Evolutionary conservation across 192 early-diverging fungal genomes (phyloP), one percentile per base, ranked within the genome.

Genomic region (Coemansia sp.): DNA sequence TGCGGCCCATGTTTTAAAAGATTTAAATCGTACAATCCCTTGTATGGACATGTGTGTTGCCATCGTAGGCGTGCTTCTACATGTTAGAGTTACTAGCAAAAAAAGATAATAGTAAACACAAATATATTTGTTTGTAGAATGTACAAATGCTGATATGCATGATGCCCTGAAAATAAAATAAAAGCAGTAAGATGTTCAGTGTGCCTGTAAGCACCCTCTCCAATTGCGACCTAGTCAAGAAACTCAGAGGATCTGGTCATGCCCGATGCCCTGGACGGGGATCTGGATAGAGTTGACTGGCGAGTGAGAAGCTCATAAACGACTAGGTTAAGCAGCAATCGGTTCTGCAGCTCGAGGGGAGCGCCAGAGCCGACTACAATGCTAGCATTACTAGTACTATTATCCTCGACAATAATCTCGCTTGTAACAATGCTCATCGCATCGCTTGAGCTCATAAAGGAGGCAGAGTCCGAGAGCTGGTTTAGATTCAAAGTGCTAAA

Each of bases 301-400:
- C 57, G 75, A 17, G 75, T 51, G 23, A 82, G 69, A 62, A 82
- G 69, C 66, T 82, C 80, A 39, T 82, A 82, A 27, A 82, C 68
- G 32, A 76, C 62, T 4, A 82, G 51, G 42, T 58, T 82, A n/a
- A 82, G 59, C 17, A 72, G 63, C 29, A 82, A 51, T 55, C 74
- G 68, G 57, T 57, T 75, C 38, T 82, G 80, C 34, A 82, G 73
- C 36, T 63, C 57, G 8, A 69, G 67, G 29, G 69, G 61, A 6
- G 50, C 37, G 23, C 70, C 44, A 5, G 41, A 25, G 37, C 36
- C 63, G 32, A 32, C 57, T 15, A 59, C 58, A 62, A 27, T 45
- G 19, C 58, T 37, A 14, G 12, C n/a, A 34, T n/a, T 61, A 27
- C 55, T 45, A 42, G 21, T 50, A 34, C 65, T 48, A 45, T 39